These are phyloP conservation scores for Rhipidocladum racemiflorum DNA, from an alignment of 176 grass and related monocot genomes.

Conservation along the genomic window DNA sequence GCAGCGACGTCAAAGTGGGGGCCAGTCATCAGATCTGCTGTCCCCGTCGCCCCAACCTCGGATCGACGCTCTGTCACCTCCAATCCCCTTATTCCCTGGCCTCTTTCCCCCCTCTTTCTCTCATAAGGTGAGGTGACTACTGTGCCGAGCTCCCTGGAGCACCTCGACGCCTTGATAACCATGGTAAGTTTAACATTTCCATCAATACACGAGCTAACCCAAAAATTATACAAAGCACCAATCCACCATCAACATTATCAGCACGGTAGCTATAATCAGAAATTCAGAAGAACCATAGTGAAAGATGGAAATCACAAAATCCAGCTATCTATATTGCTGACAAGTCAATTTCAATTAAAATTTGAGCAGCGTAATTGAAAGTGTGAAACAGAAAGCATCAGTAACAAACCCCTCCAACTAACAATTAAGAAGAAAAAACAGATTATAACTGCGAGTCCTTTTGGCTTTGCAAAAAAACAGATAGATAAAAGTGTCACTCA, in stretches of 20 bases:
- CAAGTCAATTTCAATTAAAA: background rate
- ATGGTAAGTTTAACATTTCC: background rate
- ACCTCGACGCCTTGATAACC: too few relatives aligned
- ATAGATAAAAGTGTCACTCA: background rate
- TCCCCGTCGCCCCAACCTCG: background rate
- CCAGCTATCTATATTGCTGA: background rate
- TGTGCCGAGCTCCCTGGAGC: too few relatives aligned
- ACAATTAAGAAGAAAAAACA: constrained; percentile 7
- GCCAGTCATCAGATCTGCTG: background rate
- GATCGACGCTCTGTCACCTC: background rate
- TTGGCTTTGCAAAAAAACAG: background rate
- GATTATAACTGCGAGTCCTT: background rate
- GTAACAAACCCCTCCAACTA: constrained; percentile 4
- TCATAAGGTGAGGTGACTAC: background rate
- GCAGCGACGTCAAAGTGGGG: background rate
- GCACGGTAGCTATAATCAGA: background rate
- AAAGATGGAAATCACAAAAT: background rate
- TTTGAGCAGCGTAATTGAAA: background rate
- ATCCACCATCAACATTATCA: background rate
- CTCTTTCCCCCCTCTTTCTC: background rate
- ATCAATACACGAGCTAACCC: constrained; percentile 1
- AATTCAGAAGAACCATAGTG: background rate
- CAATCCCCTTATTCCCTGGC: background rate
- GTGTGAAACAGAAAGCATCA: background rate
- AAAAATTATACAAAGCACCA: background rate